Evolutionary conservation across 495 filamentous ascomycete genomes (phyloP).

Genomic region (Pseudotulostoma volvatum): DNA sequence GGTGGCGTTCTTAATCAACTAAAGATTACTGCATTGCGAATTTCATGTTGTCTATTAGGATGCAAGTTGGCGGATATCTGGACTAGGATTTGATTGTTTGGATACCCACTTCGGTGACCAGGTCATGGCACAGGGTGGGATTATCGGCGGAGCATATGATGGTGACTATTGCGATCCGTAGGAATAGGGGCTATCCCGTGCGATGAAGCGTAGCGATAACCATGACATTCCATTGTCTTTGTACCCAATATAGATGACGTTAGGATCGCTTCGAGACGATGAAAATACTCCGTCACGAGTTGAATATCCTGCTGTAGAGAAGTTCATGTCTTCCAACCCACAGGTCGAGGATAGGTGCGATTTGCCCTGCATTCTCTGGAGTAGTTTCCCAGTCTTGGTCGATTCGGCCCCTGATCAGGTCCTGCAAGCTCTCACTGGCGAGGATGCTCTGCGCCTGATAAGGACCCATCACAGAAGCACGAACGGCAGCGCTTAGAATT

Average conservation of each 20-base stretch:
- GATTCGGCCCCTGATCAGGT: constrained; percentile 43
- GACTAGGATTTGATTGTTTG: constrained; percentile 9
- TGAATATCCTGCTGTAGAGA: constrained; percentile 93
- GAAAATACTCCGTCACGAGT: constrained; percentile 36
- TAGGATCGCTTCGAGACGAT: no score
- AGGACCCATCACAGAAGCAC: constrained; percentile 77
- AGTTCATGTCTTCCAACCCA: constrained; percentile 93
- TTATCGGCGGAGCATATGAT: constrained; percentile 3
- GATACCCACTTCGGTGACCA: constrained; percentile 18
- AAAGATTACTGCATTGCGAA: no score
- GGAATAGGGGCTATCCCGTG: constrained; percentile 17
- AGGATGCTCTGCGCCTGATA: constrained; percentile 81
- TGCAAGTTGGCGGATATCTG: not conserved
- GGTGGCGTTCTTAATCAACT: not conserved
- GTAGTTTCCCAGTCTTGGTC: constrained; percentile 37
- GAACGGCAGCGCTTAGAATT: constrained; percentile 72
- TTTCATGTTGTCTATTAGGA: not conserved
- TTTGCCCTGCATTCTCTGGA: constrained; percentile 76
- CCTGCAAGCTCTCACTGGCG: constrained; percentile 46
- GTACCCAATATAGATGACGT: no score
- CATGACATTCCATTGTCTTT: no score
- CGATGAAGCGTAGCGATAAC: constrained; percentile 8
- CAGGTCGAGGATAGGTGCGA: constrained; percentile 72
- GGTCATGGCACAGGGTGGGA: constrained; percentile 10
- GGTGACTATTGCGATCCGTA: constrained; percentile 18